Evolutionary conservation across 306 rosid species (phyloP), one percentile per base, ranked within the genome.

Genomic region (Medicago ruthenica): DNA sequence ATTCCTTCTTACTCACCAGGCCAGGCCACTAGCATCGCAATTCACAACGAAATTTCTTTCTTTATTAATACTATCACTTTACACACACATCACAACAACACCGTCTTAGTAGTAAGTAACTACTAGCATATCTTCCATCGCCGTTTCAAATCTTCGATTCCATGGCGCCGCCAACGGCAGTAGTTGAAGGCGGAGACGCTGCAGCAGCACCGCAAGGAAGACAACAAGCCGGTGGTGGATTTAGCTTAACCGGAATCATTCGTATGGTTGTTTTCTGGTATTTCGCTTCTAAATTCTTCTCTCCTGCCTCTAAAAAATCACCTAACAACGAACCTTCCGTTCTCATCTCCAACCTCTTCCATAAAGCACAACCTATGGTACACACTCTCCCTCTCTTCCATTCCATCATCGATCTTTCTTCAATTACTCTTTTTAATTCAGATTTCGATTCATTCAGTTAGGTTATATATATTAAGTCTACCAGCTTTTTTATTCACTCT

Each of bases 231-330:
- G 67, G 67, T 55, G 92, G 95, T 13, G 97, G 97, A 0, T 84
- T 95, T 39, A 85, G 86, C 8, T 81, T 95, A 57, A 86, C 93
- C 9, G 97, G 97, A 70, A 86, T 95, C 68, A 95, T 95, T 4
- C 86, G 99, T 77, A 90, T 95, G 80, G 99, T 92, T 5, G 97
- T 95, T 31, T 89, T 95, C 65, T 95, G 99, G 99, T 95, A 95
- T 69, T 95, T 95, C 88, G 99, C 99, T 48, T 90, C 99, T 69
- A 95, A 95, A 75, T 89, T 95, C 80, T 95, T 95, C 75, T 75
- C 97, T 61, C 88, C 97, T 57, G 84, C 97, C 1, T 4, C 37
- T 47, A 95, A 92, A 62, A 86, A 80, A 53, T 83, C 97, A 55
- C 87, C 13, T 27, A 27, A 27, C 31, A 27, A 27, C 0, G 96